Conservation (phyloP, 495 filamentous ascomycete species). For the Oidiodendron maius region DNA sequence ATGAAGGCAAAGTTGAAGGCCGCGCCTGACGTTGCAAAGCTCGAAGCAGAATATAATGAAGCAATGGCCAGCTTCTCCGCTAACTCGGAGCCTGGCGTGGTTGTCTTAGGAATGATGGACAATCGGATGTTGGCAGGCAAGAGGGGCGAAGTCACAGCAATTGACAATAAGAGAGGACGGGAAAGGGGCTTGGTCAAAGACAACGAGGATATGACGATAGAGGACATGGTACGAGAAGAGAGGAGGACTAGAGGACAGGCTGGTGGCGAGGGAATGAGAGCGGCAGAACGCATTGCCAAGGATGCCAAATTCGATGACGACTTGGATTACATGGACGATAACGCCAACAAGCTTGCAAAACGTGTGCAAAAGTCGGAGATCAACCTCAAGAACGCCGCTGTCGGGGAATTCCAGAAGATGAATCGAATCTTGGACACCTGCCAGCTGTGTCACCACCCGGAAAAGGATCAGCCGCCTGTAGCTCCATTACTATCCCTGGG, state of each 20-base stretch:
- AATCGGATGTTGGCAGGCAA: slow-evolving; percentile 79
- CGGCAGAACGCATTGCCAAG: slow-evolving; percentile 88
- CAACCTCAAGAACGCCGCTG: slow-evolving; percentile 81
- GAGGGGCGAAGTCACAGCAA: slow-evolving; percentile 67
- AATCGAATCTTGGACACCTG: slow-evolving; percentile 83
- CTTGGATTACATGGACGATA: slow-evolving; percentile 96
- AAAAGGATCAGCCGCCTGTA: slow-evolving; percentile 72
- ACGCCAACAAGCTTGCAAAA: slow-evolving; percentile 84
- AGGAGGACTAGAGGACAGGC: slow-evolving; percentile 70
- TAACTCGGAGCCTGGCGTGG: slow-evolving; percentile 50
- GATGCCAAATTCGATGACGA: slow-evolving; percentile 90
- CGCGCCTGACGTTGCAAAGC: slow-evolving; percentile 61
- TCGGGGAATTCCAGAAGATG: slow-evolving; percentile 85
- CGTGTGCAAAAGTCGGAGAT: slow-evolving; percentile 83
- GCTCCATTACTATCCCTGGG: slow-evolving; percentile 87
- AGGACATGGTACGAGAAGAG: slow-evolving; percentile 94
- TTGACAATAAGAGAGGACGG: slow-evolving; percentile 70
- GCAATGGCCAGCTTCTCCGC: slow-evolving; percentile 58
- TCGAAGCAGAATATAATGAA: slow-evolving; percentile 81
- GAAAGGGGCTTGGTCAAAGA: slow-evolving; percentile 77
- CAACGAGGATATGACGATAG: slow-evolving; percentile 93
- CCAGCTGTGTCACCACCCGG: slow-evolving; percentile 89
- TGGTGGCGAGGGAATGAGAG: slow-evolving; percentile 73
- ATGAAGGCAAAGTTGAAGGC: slow-evolving; percentile 87
- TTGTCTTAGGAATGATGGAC: slow-evolving; percentile 82